Evolutionary conservation across 139 green algal genomes (phyloP).

Genomic region (Micromonas commoda): DNA sequence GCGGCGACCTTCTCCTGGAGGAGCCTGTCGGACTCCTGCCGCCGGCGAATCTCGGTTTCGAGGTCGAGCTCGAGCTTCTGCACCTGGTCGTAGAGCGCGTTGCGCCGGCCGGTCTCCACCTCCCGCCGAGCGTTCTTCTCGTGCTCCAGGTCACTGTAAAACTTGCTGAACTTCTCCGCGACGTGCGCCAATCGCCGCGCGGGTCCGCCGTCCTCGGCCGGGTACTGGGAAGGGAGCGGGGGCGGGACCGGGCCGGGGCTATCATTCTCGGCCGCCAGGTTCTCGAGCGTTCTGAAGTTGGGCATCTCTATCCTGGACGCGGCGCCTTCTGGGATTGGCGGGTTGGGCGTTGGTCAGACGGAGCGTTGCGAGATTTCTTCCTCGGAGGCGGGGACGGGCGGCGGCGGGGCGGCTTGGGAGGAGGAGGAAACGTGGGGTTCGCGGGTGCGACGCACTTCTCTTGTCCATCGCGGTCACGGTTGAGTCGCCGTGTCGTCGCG

Average conservation of each 20-base stretch:
- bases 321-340: no score
- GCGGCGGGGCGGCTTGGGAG: no score
- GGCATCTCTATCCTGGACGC: no score
- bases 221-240: not conserved
- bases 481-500: no score
- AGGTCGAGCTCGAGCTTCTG: constrained; percentile 58
- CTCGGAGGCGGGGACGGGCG: no score
- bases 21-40: constrained; percentile 55
- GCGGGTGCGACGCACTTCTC: no score
- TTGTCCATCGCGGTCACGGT: no score
- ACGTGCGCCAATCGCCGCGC: constrained; percentile 53
- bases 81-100: constrained; percentile 51
- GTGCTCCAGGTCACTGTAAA: constrained; percentile 66
- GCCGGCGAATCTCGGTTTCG: constrained; percentile 56
- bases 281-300: no score
- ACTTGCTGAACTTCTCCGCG: constrained; percentile 55
- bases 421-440: no score
- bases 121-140: constrained; percentile 57
- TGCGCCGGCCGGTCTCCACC: constrained; percentile 44
- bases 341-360: no score
- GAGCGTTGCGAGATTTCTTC: no score
- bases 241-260: not conserved
- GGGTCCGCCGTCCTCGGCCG: not conserved
- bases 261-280: not conserved
- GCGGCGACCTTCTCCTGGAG: constrained; percentile 54